Evolutionary conservation across 208 protist genomes (phyloP).

Genomic region (Porcisia hertigi): DNA sequence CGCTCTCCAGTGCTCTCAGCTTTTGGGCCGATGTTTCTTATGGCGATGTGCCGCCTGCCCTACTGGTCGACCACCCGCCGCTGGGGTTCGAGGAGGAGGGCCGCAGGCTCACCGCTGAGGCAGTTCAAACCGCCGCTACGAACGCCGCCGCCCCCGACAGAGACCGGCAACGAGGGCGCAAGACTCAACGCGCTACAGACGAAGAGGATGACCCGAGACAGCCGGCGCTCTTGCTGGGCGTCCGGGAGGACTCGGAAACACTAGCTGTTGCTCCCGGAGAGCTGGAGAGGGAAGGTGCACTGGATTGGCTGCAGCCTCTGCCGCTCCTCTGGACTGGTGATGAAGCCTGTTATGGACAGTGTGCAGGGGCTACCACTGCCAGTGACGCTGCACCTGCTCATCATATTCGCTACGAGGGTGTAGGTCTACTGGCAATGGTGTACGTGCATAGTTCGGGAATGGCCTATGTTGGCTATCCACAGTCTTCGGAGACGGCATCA

Average conservation of each 20-base stretch:
- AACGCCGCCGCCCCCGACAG: not conserved
- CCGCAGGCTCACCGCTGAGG: slow-evolving; percentile 2
- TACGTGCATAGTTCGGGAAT: slow-evolving; percentile 62
- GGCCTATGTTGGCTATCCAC: slow-evolving; percentile 52
- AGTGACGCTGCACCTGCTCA: not conserved
- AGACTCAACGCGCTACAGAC: not conserved
- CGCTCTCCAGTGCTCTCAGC: slow-evolving; percentile 45
- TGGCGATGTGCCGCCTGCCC: slow-evolving; percentile 25
- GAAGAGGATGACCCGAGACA: not conserved
- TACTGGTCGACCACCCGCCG: slow-evolving; percentile 22
- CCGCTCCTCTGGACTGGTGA: not conserved
- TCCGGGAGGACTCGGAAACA: not conserved
- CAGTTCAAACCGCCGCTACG: not conserved
- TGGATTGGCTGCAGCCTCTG: slow-evolving; percentile 9
- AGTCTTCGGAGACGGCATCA: not conserved
- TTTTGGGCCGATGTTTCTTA: slow-evolving; percentile 64
- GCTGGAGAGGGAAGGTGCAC: not conserved
- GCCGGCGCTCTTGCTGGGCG: slow-evolving; percentile 9
- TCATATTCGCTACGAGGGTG: slow-evolving; percentile 28
- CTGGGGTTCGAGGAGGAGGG: slow-evolving; percentile 25
- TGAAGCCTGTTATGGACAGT: not conserved
- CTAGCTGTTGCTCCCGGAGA: no score
- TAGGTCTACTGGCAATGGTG: slow-evolving; percentile 63
- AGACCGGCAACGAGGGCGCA: slow-evolving; percentile 8
- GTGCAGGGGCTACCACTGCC: not conserved